Conservation (phyloP, 768 basidiomycete species). For the Xanthoconium stramineum region DNA sequence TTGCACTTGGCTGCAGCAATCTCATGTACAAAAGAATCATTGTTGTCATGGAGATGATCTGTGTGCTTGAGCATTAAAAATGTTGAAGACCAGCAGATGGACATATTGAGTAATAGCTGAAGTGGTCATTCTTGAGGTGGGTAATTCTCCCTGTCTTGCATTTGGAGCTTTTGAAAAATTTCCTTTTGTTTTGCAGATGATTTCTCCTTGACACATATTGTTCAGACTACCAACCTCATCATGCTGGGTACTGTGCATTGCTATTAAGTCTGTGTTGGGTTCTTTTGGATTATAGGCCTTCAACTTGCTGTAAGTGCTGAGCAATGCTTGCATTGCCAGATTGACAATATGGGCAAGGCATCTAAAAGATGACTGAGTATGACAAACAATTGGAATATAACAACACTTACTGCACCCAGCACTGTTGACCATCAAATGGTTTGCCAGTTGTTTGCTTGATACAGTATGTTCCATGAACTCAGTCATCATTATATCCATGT, state of each 20-base stretch:
- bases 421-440: neutral
- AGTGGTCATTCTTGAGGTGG: neutral
- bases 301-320: neutral
- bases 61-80: neutral
- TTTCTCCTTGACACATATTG: neutral
- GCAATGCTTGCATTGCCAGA: neutral
- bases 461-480: neutral
- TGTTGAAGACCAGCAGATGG: neutral
- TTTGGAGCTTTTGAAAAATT: neutral
- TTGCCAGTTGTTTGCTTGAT: neutral
- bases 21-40: neutral
- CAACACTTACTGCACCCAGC: neutral
- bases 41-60: neutral
- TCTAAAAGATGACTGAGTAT: no score
- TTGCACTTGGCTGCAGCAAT: neutral
- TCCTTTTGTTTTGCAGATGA: neutral
- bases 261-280: neutral
- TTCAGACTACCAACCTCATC: neutral
- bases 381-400: no score
- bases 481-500: neutral
- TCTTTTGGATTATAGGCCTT: neutral
- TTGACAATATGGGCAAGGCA: neutral
- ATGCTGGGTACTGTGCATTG: fast-evolving
- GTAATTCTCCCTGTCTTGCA: neutral
- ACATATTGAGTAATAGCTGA: neutral